Conservation (phyloP, 2,329 filamentous ascomycete species). For the Xylariaceae sp. region DNA sequence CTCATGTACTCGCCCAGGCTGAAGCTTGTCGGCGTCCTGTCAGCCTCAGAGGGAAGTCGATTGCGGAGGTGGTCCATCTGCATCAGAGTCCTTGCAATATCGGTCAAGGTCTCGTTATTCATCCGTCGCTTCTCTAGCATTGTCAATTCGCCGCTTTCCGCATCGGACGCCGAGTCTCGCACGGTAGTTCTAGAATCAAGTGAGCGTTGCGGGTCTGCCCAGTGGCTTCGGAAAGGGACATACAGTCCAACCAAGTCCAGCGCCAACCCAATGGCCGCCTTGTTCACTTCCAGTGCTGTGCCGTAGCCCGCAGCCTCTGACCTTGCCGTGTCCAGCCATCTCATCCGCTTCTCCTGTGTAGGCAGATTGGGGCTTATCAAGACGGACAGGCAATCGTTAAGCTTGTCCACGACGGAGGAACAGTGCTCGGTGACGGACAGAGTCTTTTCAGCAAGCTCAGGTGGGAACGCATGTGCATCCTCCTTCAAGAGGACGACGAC, state of each 20-base stretch:
- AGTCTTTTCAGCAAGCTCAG: conserved; percentile 32
- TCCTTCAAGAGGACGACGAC: conserved; percentile 36
- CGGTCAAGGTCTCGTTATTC: conserved; percentile 24
- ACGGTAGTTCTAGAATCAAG: conserved; percentile 22
- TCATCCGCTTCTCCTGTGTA: conserved; percentile 32
- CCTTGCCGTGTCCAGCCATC: conserved; percentile 33
- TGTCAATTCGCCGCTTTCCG: conserved; percentile 19
- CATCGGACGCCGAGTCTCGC: conserved; percentile 20
- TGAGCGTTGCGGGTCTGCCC: conserved; percentile 16
- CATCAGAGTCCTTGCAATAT: conserved; percentile 31
- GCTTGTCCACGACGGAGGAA: conserved; percentile 32
- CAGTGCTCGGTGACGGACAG: conserved; percentile 34
- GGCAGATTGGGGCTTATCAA: conserved; percentile 30
- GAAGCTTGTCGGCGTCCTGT: conserved; percentile 62
- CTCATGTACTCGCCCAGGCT: conserved; percentile 65
- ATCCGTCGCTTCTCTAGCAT: conserved; percentile 20
- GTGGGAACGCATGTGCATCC: conserved; percentile 34
- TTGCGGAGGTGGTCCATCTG: conserved; percentile 32
- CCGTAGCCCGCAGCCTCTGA: conserved; percentile 30
- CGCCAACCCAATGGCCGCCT: conserved; percentile 34
- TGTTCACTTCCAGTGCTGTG: conserved; percentile 35
- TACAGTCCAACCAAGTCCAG: conserved; percentile 38
- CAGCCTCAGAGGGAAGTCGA: conserved; percentile 40
- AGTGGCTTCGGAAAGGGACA: conserved; percentile 15
- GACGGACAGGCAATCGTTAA: conserved; percentile 31